Evolutionary conservation across 73 alveolate species (phyloP).

Genomic region (Uronychia binucleata): DNA sequence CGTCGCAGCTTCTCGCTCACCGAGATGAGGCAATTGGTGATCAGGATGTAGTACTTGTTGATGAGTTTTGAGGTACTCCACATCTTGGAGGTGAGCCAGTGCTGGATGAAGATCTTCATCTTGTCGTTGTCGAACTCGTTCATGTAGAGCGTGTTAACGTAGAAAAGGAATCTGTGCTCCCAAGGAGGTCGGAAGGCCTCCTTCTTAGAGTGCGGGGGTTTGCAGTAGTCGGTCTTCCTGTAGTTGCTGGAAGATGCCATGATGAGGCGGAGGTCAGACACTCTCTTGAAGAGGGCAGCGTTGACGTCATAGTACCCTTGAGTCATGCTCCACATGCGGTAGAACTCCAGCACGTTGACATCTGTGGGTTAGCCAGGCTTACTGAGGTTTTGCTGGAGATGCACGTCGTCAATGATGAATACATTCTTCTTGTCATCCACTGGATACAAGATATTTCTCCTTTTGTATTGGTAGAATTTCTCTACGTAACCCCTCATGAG

Average conservation of each 20-base stretch:
- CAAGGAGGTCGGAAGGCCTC: not conserved
- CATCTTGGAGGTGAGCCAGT: constrained; percentile 67
- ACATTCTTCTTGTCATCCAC: constrained; percentile 21
- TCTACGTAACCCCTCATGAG: constrained; percentile 15
- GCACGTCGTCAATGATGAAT: constrained; percentile 61
- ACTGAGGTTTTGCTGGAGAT: constrained; percentile 41
- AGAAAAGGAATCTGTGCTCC: constrained; percentile 40
- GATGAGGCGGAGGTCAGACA: constrained; percentile 35
- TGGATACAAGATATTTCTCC: constrained; percentile 38
- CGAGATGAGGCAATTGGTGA: constrained; percentile 48
- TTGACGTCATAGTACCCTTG: constrained; percentile 59
- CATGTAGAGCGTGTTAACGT: constrained; percentile 46
- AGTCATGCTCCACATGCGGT: constrained; percentile 53
- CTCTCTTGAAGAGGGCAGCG: constrained; percentile 45
- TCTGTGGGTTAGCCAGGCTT: not conserved
- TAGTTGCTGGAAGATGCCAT: constrained; percentile 34
- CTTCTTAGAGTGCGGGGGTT: not conserved
- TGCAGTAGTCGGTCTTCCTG: constrained; percentile 18
- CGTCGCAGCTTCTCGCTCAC: constrained; percentile 42
- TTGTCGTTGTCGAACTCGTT: constrained; percentile 57
- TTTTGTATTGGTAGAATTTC: constrained; percentile 12
- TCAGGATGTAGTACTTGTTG: constrained; percentile 59
- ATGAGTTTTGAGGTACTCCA: constrained; percentile 59
- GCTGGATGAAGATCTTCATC: constrained; percentile 51
- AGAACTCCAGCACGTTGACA: constrained; percentile 27